Evolutionary conservation across 73 alveolate genomes (phyloP).

Genomic region (Paramecium sonneborni): DNA sequence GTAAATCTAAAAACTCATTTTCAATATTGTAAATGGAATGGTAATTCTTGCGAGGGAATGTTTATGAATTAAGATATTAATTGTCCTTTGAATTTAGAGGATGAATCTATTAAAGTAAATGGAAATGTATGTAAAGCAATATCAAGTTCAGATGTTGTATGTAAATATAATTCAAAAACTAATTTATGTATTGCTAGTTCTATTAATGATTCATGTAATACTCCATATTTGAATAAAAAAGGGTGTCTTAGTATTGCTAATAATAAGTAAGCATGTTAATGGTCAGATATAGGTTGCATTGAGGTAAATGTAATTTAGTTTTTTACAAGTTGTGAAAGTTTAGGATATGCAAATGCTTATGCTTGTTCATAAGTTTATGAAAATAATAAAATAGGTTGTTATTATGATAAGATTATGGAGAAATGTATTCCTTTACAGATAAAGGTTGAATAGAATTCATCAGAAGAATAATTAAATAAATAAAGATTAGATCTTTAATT

Average conservation of each 20-base stretch:
- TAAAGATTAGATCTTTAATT: not conserved
- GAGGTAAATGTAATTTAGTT: not conserved
- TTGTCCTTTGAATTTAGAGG: not conserved
- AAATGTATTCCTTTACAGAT: not conserved
- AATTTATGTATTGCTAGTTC: not conserved
- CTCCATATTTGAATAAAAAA: not conserved
- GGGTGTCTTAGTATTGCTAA: not conserved
- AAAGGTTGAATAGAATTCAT: not conserved
- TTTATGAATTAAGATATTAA: not conserved
- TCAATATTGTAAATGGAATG: slow-evolving; percentile 36
- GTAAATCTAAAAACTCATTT: not conserved
- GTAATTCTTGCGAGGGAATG: not conserved
- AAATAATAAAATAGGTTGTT: not conserved
- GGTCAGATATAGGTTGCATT: not conserved
- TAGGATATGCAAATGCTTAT: not conserved
- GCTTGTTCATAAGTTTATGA: slow-evolving; percentile 21
- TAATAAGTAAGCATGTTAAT: not conserved
- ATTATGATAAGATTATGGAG: not conserved
- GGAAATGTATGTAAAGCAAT: slow-evolving; percentile 35
- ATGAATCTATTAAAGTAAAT: not conserved
- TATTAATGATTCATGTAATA: not conserved
- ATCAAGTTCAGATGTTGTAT: not conserved
- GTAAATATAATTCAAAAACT: not conserved
- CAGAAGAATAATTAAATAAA: not conserved
- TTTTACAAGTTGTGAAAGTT: not conserved